Evolutionary conservation across 2,329 filamentous ascomycete genomes (phyloP).

Genomic region (Metarhizium album): DNA sequence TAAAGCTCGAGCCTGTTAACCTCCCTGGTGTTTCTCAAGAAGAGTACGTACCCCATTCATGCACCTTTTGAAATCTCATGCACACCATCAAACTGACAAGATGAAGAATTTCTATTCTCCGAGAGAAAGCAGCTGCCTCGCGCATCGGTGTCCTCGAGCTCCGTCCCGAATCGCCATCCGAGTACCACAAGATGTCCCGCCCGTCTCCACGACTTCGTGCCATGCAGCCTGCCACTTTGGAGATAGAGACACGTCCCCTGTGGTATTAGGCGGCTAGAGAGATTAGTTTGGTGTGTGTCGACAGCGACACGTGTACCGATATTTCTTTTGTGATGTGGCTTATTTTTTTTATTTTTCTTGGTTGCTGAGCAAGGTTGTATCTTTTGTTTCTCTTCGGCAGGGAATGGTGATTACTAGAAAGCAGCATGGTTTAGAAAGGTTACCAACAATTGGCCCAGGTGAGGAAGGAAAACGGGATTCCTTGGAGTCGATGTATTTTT

Average conservation of each 20-base stretch:
- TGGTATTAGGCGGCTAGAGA: background rate
- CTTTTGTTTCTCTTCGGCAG: background rate
- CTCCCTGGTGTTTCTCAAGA: constrained; percentile 47
- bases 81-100: background rate
- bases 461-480: background rate
- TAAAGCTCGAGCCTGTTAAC: constrained; percentile 40
- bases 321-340: background rate
- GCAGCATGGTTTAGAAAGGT: background rate
- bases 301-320: background rate
- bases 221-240: background rate
- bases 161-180: constrained; percentile 3
- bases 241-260: background rate
- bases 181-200: constrained; percentile 7
- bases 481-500: background rate
- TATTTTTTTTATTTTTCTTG: no score
- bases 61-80: background rate
- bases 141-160: constrained; percentile 34
- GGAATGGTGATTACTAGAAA: background rate
- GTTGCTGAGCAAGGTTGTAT: background rate
- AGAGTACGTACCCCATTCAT: constrained; percentile 35
- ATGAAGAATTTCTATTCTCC: constrained; percentile 35
- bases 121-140: constrained; percentile 40
- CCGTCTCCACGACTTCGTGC: constrained; percentile 6
- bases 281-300: background rate
- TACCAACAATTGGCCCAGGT: background rate